phyloP scores from a whole-genome alignment of 148 eudicot genomes.

The Chenopodium album region DNA sequence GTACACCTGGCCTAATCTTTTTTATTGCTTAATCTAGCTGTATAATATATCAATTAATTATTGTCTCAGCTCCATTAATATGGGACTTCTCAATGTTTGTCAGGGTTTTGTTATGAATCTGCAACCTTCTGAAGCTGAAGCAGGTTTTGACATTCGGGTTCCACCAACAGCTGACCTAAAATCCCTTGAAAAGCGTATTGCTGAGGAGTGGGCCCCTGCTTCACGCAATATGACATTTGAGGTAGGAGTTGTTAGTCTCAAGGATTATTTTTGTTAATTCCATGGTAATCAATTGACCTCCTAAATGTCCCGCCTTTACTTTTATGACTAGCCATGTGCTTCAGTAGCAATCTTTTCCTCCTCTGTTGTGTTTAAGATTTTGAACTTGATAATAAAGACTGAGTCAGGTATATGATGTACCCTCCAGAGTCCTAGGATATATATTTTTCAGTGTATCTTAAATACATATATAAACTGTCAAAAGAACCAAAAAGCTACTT shows the following conservation, averaged over 20 bases:
- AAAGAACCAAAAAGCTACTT: neutral
- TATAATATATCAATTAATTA: neutral
- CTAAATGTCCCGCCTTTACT: neutral
- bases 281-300: neutral
- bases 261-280: neutral
- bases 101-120: conserved; percentile 96
- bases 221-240: conserved; percentile 87
- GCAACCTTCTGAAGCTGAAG: conserved; percentile 96
- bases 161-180: conserved; percentile 77
- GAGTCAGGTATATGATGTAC: neutral
- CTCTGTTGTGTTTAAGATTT: neutral
- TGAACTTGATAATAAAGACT: neutral
- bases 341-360: neutral
- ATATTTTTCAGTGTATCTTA: neutral
- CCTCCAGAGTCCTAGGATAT: neutral
- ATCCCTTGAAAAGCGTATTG: conserved; percentile 65
- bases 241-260: conserved; percentile 37
- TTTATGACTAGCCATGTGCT: neutral
- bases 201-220: conserved; percentile 94
- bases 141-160: conserved; percentile 87
- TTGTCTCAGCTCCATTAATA: neutral
- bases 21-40: neutral
- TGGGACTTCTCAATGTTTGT: neutral
- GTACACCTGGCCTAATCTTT: neutral
- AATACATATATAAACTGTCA: neutral